These are phyloP conservation scores for Blastobotrys americana DNA, from an alignment of 805 yeast species.

Conservation along the genomic window DNA sequence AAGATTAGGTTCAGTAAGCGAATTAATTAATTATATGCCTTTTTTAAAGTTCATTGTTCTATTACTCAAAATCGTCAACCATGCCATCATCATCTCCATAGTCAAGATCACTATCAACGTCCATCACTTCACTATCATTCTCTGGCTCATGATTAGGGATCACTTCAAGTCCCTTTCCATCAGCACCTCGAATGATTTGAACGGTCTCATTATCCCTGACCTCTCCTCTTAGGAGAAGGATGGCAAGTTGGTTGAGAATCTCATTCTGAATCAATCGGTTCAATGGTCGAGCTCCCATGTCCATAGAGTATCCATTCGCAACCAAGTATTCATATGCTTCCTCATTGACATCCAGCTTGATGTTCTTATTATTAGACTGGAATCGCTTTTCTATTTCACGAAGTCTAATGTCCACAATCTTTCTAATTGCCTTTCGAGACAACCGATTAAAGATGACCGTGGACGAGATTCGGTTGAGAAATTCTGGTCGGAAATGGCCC, in stretches of 20 bases:
- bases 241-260: conserved; percentile 79
- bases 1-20: too few relatives aligned
- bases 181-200: conserved; percentile 44
- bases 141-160: conserved; percentile 79
- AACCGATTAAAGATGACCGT: conserved; percentile 89
- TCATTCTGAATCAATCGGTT: conserved; percentile 80
- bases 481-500: conserved; percentile 93
- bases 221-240: conserved; percentile 81
- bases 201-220: conserved; percentile 83
- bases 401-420: conserved; percentile 82
- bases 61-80: too few relatives aligned
- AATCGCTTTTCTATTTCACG: conserved; percentile 81
- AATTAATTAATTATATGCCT: too few relatives aligned
- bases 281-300: conserved; percentile 95
- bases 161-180: conserved; percentile 64
- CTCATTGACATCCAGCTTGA: conserved; percentile 64
- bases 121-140: conserved; percentile 29
- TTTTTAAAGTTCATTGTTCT: too few relatives aligned
- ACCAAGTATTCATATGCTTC: conserved; percentile 78
- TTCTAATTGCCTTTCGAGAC: conserved; percentile 82
- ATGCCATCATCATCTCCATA: conserved; percentile 28
- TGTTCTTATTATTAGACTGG: conserved; percentile 71
- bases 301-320: conserved; percentile 80
- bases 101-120: conserved; percentile 24
- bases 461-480: conserved; percentile 89